These are phyloP conservation scores for Talaromyces trachyspermus DNA, from an alignment of 495 filamentous ascomycete genomes.

Conservation along the genomic window DNA sequence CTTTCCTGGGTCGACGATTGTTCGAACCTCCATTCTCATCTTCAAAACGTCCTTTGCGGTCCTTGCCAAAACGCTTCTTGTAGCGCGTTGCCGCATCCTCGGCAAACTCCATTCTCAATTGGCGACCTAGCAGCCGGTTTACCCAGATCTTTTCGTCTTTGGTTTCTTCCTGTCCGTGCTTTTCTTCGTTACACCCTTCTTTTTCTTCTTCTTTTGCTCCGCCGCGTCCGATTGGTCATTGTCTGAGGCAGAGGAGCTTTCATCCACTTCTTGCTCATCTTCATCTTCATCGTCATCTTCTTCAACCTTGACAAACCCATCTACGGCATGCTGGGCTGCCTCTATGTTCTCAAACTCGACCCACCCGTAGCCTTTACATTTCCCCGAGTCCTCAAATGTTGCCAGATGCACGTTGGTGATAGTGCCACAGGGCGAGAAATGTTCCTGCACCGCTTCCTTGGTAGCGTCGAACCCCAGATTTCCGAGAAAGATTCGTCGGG, in stretches of 20 bases:
- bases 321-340: conserved; percentile 69
- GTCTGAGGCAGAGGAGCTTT: conserved; percentile 20
- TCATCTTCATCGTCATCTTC: conserved; percentile 57
- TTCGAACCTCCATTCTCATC: conserved; percentile 6
- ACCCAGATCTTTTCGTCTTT: conserved; percentile 70
- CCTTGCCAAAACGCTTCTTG: conserved; percentile 86
- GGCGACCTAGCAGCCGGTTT: conserved; percentile 69
- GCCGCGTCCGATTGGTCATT: conserved; percentile 18
- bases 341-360: conserved; percentile 77
- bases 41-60: conserved; percentile 34
- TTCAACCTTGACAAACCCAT: conserved; percentile 63
- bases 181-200: conserved; percentile 43
- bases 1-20: conserved; percentile 5
- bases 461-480: conserved; percentile 81
- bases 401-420: conserved; percentile 76
- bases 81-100: conserved; percentile 83
- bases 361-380: conserved; percentile 97
- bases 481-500: conserved; percentile 80
- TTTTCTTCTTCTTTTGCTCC: conserved; percentile 39
- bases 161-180: conserved; percentile 43
- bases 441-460: conserved; percentile 69
- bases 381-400: conserved; percentile 92
- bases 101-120: conserved; percentile 83
- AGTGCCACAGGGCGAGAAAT: conserved; percentile 76
- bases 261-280: conserved; percentile 37